Base-by-base conservation (phyloP, 768 basidiomycete genomes). In the Hericium rajendrae region DNA sequence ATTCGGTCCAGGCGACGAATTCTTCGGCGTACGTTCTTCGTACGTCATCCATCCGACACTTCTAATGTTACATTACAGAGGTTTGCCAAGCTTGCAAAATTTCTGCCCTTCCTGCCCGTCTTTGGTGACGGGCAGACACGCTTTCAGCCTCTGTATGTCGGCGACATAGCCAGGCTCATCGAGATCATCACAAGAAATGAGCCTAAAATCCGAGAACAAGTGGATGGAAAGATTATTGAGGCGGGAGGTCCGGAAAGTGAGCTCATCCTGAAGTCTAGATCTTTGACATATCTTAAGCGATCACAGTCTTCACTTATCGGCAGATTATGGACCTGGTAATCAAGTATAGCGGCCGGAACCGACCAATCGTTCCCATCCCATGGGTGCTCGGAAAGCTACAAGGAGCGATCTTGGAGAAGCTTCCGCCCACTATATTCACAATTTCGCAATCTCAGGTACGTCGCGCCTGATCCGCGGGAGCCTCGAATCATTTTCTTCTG, bases 101-200 rank as follows among this genome's bases (percentile, higher is more conserved):
- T 79, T 59, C 69, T 89, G 38, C 87, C 87, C 2, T 82, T 87
- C 66, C 68, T 89, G 26, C 88, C 87, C n/a, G 84, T 90, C 5
- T 89, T 88, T 64, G 84, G 80, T 9, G 83, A 83, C n/a, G 88
- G 88, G 1, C 68, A 61, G 10, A 72, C 84, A 6, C 74, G 71
- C 24, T 89, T 89, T 65, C 87, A 89, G 62, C 86, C 88, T 12
- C 82, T 88, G 11, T 88, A 81, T 64, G 86, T 82, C 1, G 83
- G 78, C 0, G 87, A 91, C 66, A 62, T 91, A 32, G 85, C 82
- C 10, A 71, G 73, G 24, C 74, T 78, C 5, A 78, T 89, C 3
- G 85, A 85, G 65, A 73, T 84, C 13, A 72, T 82, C 56, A 72
- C 78, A 8, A 74, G 83, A 55, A 65, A 72, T 16, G 76, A 82